Base-by-base conservation (phyloP, 2,329 filamentous ascomycete species). In the Scedosporium dehoogii region DNA sequence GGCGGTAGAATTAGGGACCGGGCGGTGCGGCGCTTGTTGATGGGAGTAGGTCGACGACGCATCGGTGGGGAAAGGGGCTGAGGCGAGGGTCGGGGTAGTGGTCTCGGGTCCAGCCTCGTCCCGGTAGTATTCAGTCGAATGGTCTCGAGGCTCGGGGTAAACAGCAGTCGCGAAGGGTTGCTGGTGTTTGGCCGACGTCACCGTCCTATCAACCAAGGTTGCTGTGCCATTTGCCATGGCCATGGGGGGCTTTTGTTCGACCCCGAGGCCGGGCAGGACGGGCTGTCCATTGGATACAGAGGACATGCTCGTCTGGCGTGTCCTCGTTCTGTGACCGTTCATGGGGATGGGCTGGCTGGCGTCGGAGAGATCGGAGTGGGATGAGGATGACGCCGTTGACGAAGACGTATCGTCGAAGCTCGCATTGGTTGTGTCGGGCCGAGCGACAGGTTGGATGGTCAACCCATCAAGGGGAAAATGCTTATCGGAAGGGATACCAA, bases 401-500 rank as follows among this genome's bases (percentile, higher is more conserved):
- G 51, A 27, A 41, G 60, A 62, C 18, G 60, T 44, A n/a, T 58
- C 60, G 60, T 62, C 60, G 53, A 58, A 62, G 60, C 51, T 62
- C 53, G 60, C 60, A 62, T 62, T 62, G 51, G 60, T 58, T 62
- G 60, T 41, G 60, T 57, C 41, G 60, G 60, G 12, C 9, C 60
- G 60, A 12, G 60, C 55, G 53, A 25, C 60, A 14, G 60, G 23
- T 38, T 33, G 51, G 14, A 55, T 48, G 51, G 18, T 18, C 27
- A 18, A 55, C 51, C 51, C 60, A 62, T 62, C 60, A 62, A 62
- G 56, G 53, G 60, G n/a, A 10, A 27, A n/a, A 14, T 57, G 60
- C 29, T 62, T 61, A 25, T 61, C 46, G 60, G 51, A 51, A 18
- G 29, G 44, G 18, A 57, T 51, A 33, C 48, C 46, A 21, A 55